A percentile compares a stretch with the other conserved stretches of the same genome.
Conservation (phyloP, 1,284 basidiomycete species). For the Xanthoconium separans region DNA sequence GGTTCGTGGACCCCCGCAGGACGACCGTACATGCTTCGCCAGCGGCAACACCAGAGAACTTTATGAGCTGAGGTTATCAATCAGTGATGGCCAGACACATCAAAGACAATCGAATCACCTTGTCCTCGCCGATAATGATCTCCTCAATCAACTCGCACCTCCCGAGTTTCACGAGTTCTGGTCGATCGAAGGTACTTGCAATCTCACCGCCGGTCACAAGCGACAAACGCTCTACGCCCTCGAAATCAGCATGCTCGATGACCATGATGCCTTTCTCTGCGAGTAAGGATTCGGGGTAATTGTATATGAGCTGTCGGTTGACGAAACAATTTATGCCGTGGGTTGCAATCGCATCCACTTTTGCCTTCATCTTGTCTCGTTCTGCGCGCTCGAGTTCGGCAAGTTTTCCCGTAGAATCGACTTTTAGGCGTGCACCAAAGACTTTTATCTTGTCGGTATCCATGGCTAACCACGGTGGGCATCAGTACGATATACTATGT, state of each 20-base stretch:
- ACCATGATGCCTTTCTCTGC: slow-evolving; percentile 94
- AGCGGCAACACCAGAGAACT: slow-evolving; percentile 98
- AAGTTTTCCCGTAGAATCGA: slow-evolving; percentile 94
- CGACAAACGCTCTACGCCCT: slow-evolving; percentile 95
- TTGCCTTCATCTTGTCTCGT: slow-evolving; percentile 98
- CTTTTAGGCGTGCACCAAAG: slow-evolving; percentile 95
- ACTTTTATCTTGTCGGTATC: slow-evolving; percentile 99
- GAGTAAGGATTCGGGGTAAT: slow-evolving; percentile 95
- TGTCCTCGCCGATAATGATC: slow-evolving; percentile 99
- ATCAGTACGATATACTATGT: background rate
- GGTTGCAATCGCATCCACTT: slow-evolving; percentile 91
- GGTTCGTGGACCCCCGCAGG: slow-evolving; percentile 92
- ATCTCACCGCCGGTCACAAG: slow-evolving; percentile 99
- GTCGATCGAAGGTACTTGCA: slow-evolving; percentile 91
- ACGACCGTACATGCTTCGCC: slow-evolving; percentile 99
- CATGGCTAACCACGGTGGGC: slow-evolving; percentile 68
- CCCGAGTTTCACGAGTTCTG: slow-evolving; percentile 93
- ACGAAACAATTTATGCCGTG: slow-evolving; percentile 99
- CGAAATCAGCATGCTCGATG: slow-evolving; percentile 99
- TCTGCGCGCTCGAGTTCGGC: slow-evolving; percentile 98
- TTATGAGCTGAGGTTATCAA: slow-evolving; percentile 73
- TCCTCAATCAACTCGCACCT: slow-evolving; percentile 96
- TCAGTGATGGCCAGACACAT: background rate
- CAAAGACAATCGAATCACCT: slow-evolving; percentile 49
- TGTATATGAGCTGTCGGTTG: slow-evolving; percentile 99